Base-by-base conservation (phyloP, 2,329 filamentous ascomycete species). In the Arthrinium phaeospermum region DNA sequence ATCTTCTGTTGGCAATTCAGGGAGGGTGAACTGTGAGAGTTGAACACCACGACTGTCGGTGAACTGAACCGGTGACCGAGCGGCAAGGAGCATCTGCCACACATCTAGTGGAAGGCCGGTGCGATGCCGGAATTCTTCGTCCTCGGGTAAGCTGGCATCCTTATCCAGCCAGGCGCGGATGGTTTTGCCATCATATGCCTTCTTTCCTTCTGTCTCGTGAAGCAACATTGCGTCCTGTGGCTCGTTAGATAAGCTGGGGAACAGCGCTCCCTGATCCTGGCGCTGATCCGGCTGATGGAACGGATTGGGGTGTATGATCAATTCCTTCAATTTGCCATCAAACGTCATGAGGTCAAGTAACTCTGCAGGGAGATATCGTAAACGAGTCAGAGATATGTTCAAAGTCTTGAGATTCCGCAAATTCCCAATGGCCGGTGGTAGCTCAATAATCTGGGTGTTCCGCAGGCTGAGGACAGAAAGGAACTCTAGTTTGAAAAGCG, bases 381-480 rank as follows among this genome's bases (percentile, higher is more conserved):
- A 82, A 6, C 82, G 81, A 74, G 94, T 94, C 70, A 91, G 88
- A 0, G 91, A 89, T 12, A 94, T 76, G 75, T 93, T 94, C 51
- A 94, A 86, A 69, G 90, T 86, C 69, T 84, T 82, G 4, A 94
- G 84, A 72, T 90, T 90, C 5, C 78, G 79, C 8, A 94, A 84
- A 45, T 87, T 87, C 30, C 83, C 84, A 68, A 94, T 89, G 4
- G 86, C 84, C 0, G 89, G 83, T 0, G 92, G 90, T 2, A 94
- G 81, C 76, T 92, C 88, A 0, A 82, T 82, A 19, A 94, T 84
- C 34, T 85, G 80, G 76, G 94, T 94, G 73, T 86, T 88, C 47
- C 92, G 89, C 22, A 94, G 84, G 75, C 88, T 93, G 16, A 94
- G 86, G 22, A 91, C 88, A 0, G 89, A 91, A 44, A 94, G 83